These are phyloP conservation scores for Clitopilus hobsonii DNA, from an alignment of 768 basidiomycete species.

Conservation along the genomic window DNA sequence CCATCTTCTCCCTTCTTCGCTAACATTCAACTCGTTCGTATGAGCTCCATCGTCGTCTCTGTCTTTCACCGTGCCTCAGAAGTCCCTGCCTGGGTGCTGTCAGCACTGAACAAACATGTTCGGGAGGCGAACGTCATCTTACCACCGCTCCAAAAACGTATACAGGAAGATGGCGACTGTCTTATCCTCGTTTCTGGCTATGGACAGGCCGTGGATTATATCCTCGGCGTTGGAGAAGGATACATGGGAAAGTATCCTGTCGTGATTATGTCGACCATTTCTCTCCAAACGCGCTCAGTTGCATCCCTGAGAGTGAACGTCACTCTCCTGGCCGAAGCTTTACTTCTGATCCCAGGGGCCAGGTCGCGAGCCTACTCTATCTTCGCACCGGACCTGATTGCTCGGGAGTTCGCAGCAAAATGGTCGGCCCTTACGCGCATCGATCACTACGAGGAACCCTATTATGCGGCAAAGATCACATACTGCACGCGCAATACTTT, in stretches of 20 bases:
- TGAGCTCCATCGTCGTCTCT: background rate
- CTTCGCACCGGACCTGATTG: conserved; percentile 49
- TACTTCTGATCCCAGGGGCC: conserved; percentile 28
- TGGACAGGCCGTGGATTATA: conserved; percentile 33
- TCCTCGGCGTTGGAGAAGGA: conserved; percentile 57
- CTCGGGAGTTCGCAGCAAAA: conserved; percentile 36
- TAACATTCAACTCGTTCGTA: background rate
- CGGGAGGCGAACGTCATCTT: conserved; percentile 38
- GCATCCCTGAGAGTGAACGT: conserved; percentile 37
- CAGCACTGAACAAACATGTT: conserved; percentile 28
- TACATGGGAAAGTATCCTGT: conserved; percentile 58
- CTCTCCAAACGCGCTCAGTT: conserved; percentile 29
- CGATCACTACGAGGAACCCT: conserved; percentile 31
- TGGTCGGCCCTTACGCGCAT: conserved; percentile 49
- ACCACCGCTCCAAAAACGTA: conserved; percentile 29
- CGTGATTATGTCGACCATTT: conserved; percentile 53
- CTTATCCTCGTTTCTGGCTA: conserved; percentile 4
- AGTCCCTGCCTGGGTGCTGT: conserved; percentile 32
- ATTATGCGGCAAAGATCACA: conserved; percentile 59
- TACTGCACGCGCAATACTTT: conserved; percentile 48
- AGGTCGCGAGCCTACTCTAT: conserved; percentile 54
- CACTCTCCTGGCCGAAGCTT: conserved; percentile 29
- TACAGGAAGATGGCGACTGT: conserved; percentile 12
- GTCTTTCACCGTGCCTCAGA: conserved; percentile 24
- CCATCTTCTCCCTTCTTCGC: background rate